A percentile compares a stretch with the other conserved stretches of the same genome.
Evolutionary conservation across 495 filamentous ascomycete species (phyloP).

Genomic region (Bacidia rubella): DNA sequence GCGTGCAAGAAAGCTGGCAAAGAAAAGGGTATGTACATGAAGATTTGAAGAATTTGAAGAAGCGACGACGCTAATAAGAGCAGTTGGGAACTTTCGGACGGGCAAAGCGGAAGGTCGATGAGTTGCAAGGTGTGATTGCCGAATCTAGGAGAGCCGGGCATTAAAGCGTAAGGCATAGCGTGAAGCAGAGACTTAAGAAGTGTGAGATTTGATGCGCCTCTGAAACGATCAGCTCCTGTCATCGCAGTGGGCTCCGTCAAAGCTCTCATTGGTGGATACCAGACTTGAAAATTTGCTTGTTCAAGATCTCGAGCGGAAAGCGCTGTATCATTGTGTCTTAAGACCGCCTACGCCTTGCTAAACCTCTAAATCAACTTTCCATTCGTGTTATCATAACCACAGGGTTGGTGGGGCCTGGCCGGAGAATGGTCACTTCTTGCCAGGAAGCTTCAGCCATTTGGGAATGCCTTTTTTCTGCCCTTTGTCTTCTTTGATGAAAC

Average conservation of each 20-base stretch:
- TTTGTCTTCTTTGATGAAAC: slow-evolving; percentile 31
- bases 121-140: slow-evolving; percentile 92
- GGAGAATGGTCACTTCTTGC: slow-evolving; percentile 34
- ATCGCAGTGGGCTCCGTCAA: too few species aligned
- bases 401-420: background rate
- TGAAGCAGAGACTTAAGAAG: background rate
- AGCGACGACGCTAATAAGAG: slow-evolving; percentile 3
- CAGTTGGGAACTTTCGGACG: slow-evolving; percentile 93
- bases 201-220: background rate
- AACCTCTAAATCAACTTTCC: background rate
- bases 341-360: background rate
- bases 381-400: background rate
- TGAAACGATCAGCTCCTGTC: too few species aligned
- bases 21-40: slow-evolving; percentile 70
- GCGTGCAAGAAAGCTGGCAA: slow-evolving; percentile 95
- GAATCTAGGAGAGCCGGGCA: slow-evolving; percentile 77
- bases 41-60: background rate
- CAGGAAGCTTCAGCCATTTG: slow-evolving; percentile 58
- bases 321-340: background rate
- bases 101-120: slow-evolving; percentile 97
- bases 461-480: slow-evolving; percentile 32
- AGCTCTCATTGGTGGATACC: too few species aligned
- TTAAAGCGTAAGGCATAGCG: slow-evolving; percentile 38
- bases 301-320: too few species aligned
- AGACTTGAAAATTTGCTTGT: too few species aligned